Percentiles rank a stretch among this genome's conserved stretches.
These are phyloP conservation scores for Lepidium campestre DNA, from an alignment of 441 rosid species.

Conservation along the genomic window DNA sequence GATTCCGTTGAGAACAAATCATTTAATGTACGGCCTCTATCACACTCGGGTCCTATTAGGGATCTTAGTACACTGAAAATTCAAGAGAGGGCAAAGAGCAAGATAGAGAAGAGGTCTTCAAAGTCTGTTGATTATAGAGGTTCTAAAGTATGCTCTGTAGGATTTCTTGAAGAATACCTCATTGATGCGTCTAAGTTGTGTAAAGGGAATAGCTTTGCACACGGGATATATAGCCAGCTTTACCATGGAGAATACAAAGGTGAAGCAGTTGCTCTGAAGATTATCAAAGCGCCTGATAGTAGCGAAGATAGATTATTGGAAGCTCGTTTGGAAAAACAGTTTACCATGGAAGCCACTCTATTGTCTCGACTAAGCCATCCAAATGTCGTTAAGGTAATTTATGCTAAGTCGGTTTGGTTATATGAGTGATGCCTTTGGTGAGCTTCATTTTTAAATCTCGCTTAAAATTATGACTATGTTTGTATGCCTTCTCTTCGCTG, in stretches of 20 bases:
- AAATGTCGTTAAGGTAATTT: slow-evolving; percentile 72
- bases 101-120: slow-evolving; percentile 63
- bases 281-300: slow-evolving; percentile 57
- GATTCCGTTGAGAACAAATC: slow-evolving; percentile 30
- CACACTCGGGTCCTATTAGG: slow-evolving; percentile 47
- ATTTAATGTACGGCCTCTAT: slow-evolving; percentile 14
- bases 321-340: slow-evolving; percentile 70
- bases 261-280: slow-evolving; percentile 81
- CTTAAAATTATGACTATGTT: background rate
- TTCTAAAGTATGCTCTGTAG: slow-evolving; percentile 62
- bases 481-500: slow-evolving; percentile 1
- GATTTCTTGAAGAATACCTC: slow-evolving; percentile 49
- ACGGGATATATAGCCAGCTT: slow-evolving; percentile 75
- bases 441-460: background rate
- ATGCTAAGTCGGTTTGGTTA: background rate
- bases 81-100: slow-evolving; percentile 40
- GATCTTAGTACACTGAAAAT: slow-evolving; percentile 49
- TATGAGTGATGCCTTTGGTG: background rate
- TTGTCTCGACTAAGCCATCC: slow-evolving; percentile 67
- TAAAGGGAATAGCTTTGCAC: slow-evolving; percentile 74
- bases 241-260: slow-evolving; percentile 77
- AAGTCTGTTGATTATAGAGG: slow-evolving; percentile 73
- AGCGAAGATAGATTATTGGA: slow-evolving; percentile 54
- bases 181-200: slow-evolving; percentile 66
- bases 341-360: slow-evolving; percentile 67